Percentiles rank a stretch among this genome's conserved stretches.
Evolutionary conservation across 2,329 filamentous ascomycete species (phyloP).

Genomic region (Pseudofabraea citricarpa): DNA sequence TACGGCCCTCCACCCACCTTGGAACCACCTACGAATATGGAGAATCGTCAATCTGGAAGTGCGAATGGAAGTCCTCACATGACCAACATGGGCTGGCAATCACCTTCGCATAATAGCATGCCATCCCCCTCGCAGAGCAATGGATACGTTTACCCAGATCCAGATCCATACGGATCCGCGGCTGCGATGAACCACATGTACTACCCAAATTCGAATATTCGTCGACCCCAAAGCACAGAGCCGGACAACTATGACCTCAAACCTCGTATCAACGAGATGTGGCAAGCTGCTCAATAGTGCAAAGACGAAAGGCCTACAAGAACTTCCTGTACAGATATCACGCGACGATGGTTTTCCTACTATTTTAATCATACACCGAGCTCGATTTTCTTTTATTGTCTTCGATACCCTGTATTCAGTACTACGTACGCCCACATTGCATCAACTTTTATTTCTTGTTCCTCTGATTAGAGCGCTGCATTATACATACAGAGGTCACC

Average conservation of each 20-base stretch:
- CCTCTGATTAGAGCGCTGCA: not conserved
- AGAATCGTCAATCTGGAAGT: conserved; percentile 67
- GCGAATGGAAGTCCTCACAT: conserved; percentile 85
- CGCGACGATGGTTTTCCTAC: not conserved
- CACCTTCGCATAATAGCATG: conserved; percentile 60
- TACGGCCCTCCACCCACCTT: conserved; percentile 76
- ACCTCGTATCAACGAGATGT: conserved; percentile 49
- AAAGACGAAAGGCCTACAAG: not conserved
- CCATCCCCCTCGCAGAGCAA: conserved; percentile 61
- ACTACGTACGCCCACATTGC: not conserved
- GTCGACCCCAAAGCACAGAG: conserved; percentile 72
- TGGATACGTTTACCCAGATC: conserved; percentile 76
- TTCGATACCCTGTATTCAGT: conserved; percentile 4
- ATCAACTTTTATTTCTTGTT: not conserved
- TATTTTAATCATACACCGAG: no score
- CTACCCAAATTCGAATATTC: conserved; percentile 63
- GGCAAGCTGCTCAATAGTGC: conserved; percentile 42
- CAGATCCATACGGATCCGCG: conserved; percentile 63
- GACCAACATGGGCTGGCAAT: conserved; percentile 70
- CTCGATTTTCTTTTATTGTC: conserved; percentile 1
- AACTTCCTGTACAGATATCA: conserved; percentile 4
- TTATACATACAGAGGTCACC: not conserved
- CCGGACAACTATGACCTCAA: conserved; percentile 62
- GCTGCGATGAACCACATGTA: conserved; percentile 62
- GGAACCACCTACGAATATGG: conserved; percentile 74